Evolutionary conservation across 2,329 filamentous ascomycete genomes (phyloP).

Genomic region (Lecanosticta acicola): DNA sequence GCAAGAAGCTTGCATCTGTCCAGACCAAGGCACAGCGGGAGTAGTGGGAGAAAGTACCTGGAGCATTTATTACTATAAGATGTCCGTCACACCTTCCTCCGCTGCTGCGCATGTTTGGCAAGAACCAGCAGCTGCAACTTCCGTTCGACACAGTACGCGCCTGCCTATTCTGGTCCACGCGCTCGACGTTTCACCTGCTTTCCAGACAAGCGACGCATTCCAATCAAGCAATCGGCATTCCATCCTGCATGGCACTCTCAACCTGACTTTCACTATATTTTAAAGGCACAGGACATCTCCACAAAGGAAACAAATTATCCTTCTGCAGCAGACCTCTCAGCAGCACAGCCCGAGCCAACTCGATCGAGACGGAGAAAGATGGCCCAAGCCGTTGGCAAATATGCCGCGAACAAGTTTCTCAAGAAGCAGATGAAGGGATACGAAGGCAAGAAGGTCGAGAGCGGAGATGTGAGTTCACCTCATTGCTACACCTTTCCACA

Average conservation of each 20-base stretch:
- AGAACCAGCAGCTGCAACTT: background rate
- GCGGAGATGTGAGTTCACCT: conserved; percentile 37
- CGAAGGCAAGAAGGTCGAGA: conserved; percentile 37
- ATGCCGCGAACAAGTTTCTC: conserved; percentile 47
- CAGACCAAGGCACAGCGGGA: no score
- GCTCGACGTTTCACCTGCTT: background rate
- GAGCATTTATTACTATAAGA: no score
- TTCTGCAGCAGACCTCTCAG: no score
- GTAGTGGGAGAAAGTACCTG: no score
- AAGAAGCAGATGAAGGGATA: conserved; percentile 45
- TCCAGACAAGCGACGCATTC: conserved; percentile 3
- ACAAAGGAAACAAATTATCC: no score
- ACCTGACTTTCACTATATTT: background rate
- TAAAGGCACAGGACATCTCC: background rate
- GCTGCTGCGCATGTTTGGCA: background rate
- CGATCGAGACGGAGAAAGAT: no score
- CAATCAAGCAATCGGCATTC: conserved; percentile 17
- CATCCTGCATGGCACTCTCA: conserved; percentile 2
- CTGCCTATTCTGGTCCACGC: background rate
- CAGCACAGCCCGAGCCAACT: no score
- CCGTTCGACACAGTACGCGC: background rate
- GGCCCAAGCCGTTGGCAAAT: conserved; percentile 44
- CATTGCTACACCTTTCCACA: no score
- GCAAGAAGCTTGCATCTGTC: no score
- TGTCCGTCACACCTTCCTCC: background rate